Evolutionary conservation across 2,329 filamentous ascomycete species (phyloP).

Genomic region (Fusarium pseudograminearum): DNA sequence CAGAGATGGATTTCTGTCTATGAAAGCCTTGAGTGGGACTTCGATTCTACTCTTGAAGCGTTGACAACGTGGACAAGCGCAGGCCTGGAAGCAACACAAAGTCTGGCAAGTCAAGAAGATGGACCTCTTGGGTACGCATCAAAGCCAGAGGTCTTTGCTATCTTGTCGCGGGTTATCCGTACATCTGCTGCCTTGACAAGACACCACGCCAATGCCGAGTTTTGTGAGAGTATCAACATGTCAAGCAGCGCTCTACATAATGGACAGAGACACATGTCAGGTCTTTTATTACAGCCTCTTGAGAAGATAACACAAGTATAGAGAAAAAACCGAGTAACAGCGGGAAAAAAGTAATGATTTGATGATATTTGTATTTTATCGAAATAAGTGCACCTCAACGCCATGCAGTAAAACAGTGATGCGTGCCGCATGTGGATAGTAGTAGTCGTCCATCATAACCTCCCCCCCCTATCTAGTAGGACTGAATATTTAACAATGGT

Average conservation of each 20-base stretch:
- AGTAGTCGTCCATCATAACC: background rate
- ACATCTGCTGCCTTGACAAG: slow-evolving; percentile 53
- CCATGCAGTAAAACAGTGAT: slow-evolving; percentile 37
- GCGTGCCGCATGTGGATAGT: slow-evolving; percentile 15
- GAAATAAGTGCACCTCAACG: slow-evolving; percentile 31
- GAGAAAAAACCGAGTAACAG: background rate
- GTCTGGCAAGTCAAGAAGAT: slow-evolving; percentile 59
- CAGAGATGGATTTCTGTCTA: slow-evolving; percentile 73
- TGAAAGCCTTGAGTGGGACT: slow-evolving; percentile 39
- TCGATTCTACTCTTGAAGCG: slow-evolving; percentile 41
- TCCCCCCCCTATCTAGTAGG: background rate
- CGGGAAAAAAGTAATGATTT: slow-evolving; percentile 28
- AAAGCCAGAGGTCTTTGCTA: slow-evolving; percentile 73
- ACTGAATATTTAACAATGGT: background rate
- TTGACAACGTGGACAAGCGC: slow-evolving; percentile 62
- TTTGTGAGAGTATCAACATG: slow-evolving; percentile 28
- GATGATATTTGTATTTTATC: slow-evolving; percentile 16
- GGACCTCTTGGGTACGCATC: slow-evolving; percentile 80
- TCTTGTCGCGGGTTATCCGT: slow-evolving; percentile 64
- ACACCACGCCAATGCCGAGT: slow-evolving; percentile 24
- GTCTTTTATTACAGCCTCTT: slow-evolving; percentile 44
- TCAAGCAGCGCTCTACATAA: slow-evolving; percentile 9
- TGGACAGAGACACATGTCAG: slow-evolving; percentile 45
- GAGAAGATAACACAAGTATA: slow-evolving; percentile 11
- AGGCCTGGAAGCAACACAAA: slow-evolving; percentile 61